A percentile compares a stretch with the other conserved stretches of the same genome.
Conservation (phyloP, 129 eudicot species). For the Deinandra increscens region DNA sequence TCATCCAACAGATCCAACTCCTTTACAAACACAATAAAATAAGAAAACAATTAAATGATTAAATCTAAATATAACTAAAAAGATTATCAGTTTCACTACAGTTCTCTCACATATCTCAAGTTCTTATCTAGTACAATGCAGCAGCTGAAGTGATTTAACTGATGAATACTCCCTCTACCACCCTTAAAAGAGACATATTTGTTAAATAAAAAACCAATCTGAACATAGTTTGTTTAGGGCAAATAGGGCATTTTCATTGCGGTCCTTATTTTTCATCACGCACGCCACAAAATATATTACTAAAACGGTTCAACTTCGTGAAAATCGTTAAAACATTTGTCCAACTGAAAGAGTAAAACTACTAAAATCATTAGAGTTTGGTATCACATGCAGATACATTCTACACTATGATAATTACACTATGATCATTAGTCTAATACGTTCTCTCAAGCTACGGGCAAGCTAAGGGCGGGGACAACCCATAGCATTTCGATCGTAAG, state of each 20-base stretch:
- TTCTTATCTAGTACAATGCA: neutral
- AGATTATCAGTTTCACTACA: neutral
- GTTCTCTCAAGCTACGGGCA: neutral
- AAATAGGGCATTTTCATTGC: neutral
- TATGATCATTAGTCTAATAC: neutral
- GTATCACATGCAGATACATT: neutral
- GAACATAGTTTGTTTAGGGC: neutral
- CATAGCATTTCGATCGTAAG: neutral
- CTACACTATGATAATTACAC: neutral
- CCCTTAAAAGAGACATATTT: neutral
- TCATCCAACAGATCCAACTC: conserved; percentile 88
- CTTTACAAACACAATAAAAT: conserved; percentile 29
- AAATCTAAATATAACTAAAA: conserved; percentile 4
- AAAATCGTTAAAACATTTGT: neutral
- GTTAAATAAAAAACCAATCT: neutral
- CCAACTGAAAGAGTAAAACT: neutral
- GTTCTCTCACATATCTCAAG: neutral
- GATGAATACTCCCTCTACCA: neutral
- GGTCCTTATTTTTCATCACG: neutral
- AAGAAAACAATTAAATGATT: neutral
- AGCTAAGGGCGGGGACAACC: neutral
- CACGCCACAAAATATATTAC: neutral
- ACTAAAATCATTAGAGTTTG: neutral
- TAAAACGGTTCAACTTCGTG: neutral
- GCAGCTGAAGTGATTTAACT: neutral